Evolutionary conservation across 371 early-diverging fungal species (phyloP).

Genomic region (Actinomortierella ambigua): DNA sequence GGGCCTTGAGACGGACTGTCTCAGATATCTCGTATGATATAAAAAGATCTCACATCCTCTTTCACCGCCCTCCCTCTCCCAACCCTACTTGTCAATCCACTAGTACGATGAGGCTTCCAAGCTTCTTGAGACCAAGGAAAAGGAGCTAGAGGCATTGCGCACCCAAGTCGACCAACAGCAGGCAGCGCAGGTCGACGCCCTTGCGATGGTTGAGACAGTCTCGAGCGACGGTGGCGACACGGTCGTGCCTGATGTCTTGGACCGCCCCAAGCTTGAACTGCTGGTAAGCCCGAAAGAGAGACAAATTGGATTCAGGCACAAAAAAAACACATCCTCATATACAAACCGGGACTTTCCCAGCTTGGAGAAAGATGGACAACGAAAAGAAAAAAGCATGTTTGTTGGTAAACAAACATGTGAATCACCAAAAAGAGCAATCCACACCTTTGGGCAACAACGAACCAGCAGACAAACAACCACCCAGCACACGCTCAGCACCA

Average conservation of each 20-base stretch:
- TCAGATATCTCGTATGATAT: no score
- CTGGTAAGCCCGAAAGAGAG: conserved; percentile 19
- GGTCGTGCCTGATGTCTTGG: conserved; percentile 35
- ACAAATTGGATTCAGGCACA: conserved; percentile 2
- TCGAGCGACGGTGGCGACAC: conserved; percentile 47
- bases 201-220: conserved; percentile 27
- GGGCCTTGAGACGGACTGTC: neutral
- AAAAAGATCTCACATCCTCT: neutral
- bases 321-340: conserved; percentile 11
- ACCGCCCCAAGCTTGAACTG: conserved; percentile 41
- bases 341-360: no score
- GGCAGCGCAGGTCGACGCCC: conserved; percentile 27
- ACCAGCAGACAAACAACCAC: no score
- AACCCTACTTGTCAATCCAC: neutral
- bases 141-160: conserved; percentile 31
- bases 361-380: neutral
- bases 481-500: neutral
- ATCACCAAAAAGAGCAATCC: no score
- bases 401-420: no score
- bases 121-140: conserved; percentile 29
- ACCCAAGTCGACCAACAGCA: conserved; percentile 24
- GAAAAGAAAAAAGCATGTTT: neutral
- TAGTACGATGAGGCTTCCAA: conserved; percentile 36
- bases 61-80: neutral
- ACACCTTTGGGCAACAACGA: no score